phyloP scores from a whole-genome alignment of 2,329 filamentous ascomycete species.

The Moelleriella libera region DNA sequence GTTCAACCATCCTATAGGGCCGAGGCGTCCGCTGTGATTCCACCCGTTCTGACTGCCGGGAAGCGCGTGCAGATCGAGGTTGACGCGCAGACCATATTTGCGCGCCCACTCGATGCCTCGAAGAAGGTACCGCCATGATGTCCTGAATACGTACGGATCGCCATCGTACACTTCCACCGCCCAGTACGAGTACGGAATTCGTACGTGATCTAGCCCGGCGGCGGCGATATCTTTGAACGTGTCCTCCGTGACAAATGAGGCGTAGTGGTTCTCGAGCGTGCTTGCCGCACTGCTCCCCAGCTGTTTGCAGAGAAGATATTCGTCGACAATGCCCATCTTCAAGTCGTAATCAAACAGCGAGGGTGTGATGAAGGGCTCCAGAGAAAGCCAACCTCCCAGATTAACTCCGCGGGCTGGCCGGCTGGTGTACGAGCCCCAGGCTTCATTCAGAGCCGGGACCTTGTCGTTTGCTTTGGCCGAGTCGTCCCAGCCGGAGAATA shows the following conservation, averaged over 20 bases:
- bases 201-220: constrained; percentile 90
- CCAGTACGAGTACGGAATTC: constrained; percentile 94
- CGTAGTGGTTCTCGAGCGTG: constrained; percentile 82
- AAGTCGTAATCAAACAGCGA: constrained; percentile 67
- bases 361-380: constrained; percentile 93
- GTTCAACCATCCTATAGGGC: constrained; percentile 74
- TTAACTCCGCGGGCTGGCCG: constrained; percentile 82
- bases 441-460: constrained; percentile 61
- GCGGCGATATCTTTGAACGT: constrained; percentile 74
- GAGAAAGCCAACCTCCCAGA: constrained; percentile 80
- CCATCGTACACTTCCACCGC: constrained; percentile 70
- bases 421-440: constrained; percentile 63
- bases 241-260: constrained; percentile 70
- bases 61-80: constrained; percentile 82
- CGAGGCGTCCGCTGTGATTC: constrained; percentile 86
- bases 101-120: constrained; percentile 88
- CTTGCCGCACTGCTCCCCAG: constrained; percentile 53
- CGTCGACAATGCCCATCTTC: constrained; percentile 60
- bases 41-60: constrained; percentile 94
- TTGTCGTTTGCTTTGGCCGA: constrained; percentile 62
- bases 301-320: constrained; percentile 63
- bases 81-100: constrained; percentile 81
- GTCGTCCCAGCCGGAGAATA: constrained; percentile 79
- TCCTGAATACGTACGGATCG: constrained; percentile 77
- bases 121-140: constrained; percentile 86